Conservation (phyloP, 1,284 basidiomycete genomes). For the Apiotrichum akiyoshidainum region DNA sequence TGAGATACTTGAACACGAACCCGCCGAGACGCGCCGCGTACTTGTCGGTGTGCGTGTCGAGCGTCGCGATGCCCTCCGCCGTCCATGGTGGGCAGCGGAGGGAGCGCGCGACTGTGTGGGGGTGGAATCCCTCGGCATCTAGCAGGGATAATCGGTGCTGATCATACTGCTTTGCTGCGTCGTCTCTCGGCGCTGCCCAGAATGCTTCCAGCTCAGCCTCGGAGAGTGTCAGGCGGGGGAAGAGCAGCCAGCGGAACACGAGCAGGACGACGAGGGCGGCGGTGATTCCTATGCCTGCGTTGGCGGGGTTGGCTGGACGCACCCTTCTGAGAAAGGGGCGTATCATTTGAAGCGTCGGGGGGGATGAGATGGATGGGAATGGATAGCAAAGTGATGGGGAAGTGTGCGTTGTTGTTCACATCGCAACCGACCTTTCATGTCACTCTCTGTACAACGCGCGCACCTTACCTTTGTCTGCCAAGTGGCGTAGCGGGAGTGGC, state of each 20-base stretch:
- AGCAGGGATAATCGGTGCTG: constrained; percentile 1
- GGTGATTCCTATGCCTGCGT: constrained; percentile 2
- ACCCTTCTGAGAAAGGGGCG: not conserved
- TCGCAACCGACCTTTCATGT: too few species aligned
- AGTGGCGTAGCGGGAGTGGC: not conserved
- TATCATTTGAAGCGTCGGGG: not conserved
- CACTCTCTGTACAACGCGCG: too few species aligned
- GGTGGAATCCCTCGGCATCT: not conserved
- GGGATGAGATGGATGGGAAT: not conserved
- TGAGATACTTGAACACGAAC: constrained; percentile 18
- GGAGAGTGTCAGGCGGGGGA: not conserved
- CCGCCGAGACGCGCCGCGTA: constrained; percentile 21
- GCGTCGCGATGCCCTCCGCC: constrained; percentile 6
- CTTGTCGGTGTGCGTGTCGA: constrained; percentile 16
- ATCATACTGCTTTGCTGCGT: constrained; percentile 11
- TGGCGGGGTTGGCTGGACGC: not conserved
- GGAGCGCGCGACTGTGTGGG: constrained; percentile 1
- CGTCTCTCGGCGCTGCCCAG: constrained; percentile 12
- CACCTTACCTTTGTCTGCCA: too few species aligned
- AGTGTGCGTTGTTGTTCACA: too few species aligned
- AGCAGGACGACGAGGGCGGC: constrained; percentile 1
- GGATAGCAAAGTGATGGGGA: too few species aligned
- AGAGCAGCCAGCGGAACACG: not conserved
- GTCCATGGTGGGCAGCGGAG: constrained; percentile 6
- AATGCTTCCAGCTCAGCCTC: constrained; percentile 3